A percentile compares a stretch with the other conserved stretches of the same genome.
Conservation (phyloP, 176 grass and related monocot genomes). For the Olyra latifolia region DNA sequence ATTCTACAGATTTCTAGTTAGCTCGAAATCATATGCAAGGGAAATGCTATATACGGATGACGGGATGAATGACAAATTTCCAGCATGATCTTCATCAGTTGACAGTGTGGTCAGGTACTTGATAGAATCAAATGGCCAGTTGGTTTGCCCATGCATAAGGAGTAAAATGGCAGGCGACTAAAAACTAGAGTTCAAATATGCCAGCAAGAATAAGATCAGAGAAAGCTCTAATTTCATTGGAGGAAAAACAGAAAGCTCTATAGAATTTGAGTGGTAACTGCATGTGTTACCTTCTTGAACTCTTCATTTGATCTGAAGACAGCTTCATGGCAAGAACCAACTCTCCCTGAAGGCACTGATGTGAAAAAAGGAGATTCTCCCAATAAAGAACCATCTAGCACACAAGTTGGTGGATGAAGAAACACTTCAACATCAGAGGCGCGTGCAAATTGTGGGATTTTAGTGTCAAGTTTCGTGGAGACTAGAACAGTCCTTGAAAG, state of each 20-base stretch:
- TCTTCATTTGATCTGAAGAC: constrained; percentile 88
- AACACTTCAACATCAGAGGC: constrained; percentile 97
- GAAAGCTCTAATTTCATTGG: constrained; percentile 18
- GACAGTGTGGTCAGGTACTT: background rate
- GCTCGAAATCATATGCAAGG: background rate
- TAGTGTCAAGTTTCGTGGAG: constrained; percentile 93
- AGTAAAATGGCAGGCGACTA: background rate
- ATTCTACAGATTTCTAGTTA: constrained; percentile 16
- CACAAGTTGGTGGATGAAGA: constrained; percentile 72
- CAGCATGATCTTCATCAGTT: background rate
- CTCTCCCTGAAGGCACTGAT: constrained; percentile 93
- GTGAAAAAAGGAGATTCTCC: constrained; percentile 92
- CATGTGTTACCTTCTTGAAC: constrained; percentile 71
- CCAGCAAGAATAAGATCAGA: background rate
- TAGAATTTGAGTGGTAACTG: background rate
- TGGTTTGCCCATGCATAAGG: background rate
- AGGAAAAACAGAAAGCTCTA: background rate
- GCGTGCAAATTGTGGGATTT: constrained; percentile 86
- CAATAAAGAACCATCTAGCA: constrained; percentile 77
- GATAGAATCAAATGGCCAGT: constrained; percentile 10
- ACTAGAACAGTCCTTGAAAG: constrained; percentile 92
- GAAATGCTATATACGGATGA: background rate
- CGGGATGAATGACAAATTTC: constrained; percentile 1
- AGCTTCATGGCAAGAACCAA: constrained; percentile 79
- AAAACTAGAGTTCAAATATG: constrained; percentile 16